A percentile compares a stretch with the other conserved stretches of the same genome.
Conservation (phyloP, 2,329 filamentous ascomycete genomes). For the Didymella lethalis region DNA sequence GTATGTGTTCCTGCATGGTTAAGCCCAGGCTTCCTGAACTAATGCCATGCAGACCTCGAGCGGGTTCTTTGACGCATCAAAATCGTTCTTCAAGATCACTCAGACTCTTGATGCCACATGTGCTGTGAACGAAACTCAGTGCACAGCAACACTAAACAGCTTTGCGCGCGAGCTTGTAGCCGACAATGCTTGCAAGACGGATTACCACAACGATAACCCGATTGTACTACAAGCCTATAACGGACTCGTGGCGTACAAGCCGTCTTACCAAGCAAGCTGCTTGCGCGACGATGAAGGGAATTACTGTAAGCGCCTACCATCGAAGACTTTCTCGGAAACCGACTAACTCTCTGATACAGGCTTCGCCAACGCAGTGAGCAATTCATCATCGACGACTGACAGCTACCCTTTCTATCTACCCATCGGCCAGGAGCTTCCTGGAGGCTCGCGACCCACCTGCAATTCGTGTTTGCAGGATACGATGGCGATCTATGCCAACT, state of each 20-base stretch:
- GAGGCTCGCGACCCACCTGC: slow-evolving; percentile 74
- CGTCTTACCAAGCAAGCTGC: slow-evolving; percentile 82
- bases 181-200: slow-evolving; percentile 71
- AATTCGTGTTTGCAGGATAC: slow-evolving; percentile 77
- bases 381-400: slow-evolving; percentile 72
- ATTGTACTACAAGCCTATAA: slow-evolving; percentile 77
- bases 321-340: neutral
- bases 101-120: slow-evolving; percentile 82
- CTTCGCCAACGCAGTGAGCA: slow-evolving; percentile 85
- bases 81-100: slow-evolving; percentile 75
- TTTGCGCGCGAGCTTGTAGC: slow-evolving; percentile 72
- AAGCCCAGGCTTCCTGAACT: slow-evolving; percentile 1
- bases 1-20: slow-evolving; percentile 55
- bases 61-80: slow-evolving; percentile 81
- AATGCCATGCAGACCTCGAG: slow-evolving; percentile 71
- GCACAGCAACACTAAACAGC: slow-evolving; percentile 68
- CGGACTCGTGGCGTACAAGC: slow-evolving; percentile 78
- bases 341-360: slow-evolving; percentile 39
- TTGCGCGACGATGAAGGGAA: slow-evolving; percentile 70
- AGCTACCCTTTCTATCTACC: slow-evolving; percentile 87
- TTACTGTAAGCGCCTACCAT: slow-evolving; percentile 66
- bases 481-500: slow-evolving; percentile 80
- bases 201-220: slow-evolving; percentile 72
- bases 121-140: slow-evolving; percentile 69
- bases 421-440: slow-evolving; percentile 75